These are phyloP conservation scores for Neostapfia colusana DNA, from an alignment of 176 grass and related monocot species.

Conservation along the genomic window DNA sequence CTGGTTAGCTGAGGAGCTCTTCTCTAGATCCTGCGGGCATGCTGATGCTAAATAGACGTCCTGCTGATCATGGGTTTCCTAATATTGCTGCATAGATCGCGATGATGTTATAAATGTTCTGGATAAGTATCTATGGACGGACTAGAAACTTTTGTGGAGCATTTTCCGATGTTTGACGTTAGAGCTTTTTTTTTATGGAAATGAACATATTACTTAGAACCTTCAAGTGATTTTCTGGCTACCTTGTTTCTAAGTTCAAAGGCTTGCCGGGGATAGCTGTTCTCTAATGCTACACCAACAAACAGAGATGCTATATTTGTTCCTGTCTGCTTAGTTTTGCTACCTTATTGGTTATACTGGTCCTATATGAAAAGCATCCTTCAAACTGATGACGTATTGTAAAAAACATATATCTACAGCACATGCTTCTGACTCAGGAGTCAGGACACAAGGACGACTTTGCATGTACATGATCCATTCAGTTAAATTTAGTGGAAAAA, in stretches of 20 bases:
- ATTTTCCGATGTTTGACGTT: background rate
- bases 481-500: background rate
- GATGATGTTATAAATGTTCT: background rate
- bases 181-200: background rate
- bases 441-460: background rate
- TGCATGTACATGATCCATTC: background rate
- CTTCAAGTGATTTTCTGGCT: background rate
- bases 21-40: conserved; percentile 9
- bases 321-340: background rate
- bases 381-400: background rate
- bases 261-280: background rate
- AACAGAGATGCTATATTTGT: conserved; percentile 7
- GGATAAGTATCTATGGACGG: background rate
- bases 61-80: background rate
- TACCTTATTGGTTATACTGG: background rate
- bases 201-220: background rate
- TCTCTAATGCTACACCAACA: background rate
- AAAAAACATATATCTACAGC: background rate
- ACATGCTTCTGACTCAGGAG: background rate
- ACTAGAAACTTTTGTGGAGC: background rate
- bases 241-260: background rate
- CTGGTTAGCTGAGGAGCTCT: conserved; percentile 4
- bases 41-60: conserved; percentile 1
- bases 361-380: background rate
- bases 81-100: background rate